Base-by-base conservation (phyloP, 768 basidiomycete species). In the Auricularia heimuer region DNA sequence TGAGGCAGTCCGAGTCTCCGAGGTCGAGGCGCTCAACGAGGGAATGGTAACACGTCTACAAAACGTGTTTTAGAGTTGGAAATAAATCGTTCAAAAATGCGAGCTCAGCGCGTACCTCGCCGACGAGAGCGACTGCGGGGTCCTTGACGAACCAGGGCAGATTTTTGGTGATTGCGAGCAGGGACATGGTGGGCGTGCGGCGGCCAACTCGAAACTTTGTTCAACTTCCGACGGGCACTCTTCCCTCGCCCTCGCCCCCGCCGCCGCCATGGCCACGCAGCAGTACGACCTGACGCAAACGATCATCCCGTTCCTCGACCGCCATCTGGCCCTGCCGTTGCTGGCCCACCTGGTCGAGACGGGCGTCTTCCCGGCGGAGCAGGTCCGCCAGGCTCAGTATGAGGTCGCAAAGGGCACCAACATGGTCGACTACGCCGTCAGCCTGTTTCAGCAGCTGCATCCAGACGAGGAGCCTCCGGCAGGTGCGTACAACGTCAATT, bases 341-440 rank as follows among this genome's bases (percentile, higher is more conserved):
- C 89, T 99, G 67, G 86, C 90, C 10, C 94, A 96, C 78, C 87
- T 98, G 54, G 82, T 81, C 16, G 88, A 91, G 66, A 83, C 81
- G 8, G 83, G 84, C 18, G 76, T 90, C 47, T 98, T 94, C 75
- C 82, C 92, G 1, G 80, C 82, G 24, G 82, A 90, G 51, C 86
- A 98, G 69, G 83, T 98, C 65, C 85, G 87, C 65, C 79, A 85
- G 47, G 96, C 97, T 44, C 96, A 98, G 78, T 96, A 97, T 89
- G 94, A 98, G 72, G 87, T 98, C 63, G 92, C 94, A 64, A 96
- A 93, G 74, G 92, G 88, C 67, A 99, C 97, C 58, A 98, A 99
- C 76, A 98, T 98, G 95, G 88, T 96, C 65, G 95, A 96, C 75
- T 99, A 96, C 71, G 88, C 92, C 33, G 84, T 88, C 66, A 83